Evolutionary conservation across 176 grass and related monocot species (phyloP).

Genomic region (Musa troglodytarum): DNA sequence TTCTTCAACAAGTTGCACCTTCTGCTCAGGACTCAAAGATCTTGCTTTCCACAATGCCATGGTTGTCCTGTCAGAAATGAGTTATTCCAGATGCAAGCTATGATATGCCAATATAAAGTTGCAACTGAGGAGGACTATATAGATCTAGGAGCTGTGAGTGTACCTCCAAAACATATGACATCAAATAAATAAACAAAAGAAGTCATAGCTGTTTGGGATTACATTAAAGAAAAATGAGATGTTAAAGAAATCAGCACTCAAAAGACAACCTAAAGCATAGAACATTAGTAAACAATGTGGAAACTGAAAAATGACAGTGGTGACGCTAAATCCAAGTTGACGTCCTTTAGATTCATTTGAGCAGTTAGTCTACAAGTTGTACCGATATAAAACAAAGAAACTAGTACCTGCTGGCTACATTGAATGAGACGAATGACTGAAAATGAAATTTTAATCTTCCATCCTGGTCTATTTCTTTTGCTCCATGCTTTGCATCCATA

Average conservation of each 20-base stretch:
- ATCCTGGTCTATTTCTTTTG: constrained; percentile 61
- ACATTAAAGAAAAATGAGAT: no score
- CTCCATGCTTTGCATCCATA: constrained; percentile 83
- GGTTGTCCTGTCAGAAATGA: constrained; percentile 47
- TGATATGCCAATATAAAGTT: neutral
- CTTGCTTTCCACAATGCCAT: constrained; percentile 94
- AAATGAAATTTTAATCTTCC: constrained; percentile 80
- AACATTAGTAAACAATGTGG: no score
- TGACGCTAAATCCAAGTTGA: neutral
- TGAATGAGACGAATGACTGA: constrained; percentile 91
- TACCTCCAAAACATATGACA: no score
- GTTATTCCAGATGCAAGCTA: neutral
- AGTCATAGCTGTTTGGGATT: no score
- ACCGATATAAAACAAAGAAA: neutral
- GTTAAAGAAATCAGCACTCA: no score
- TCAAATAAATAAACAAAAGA: no score
- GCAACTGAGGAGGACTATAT: neutral
- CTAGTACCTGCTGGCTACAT: constrained; percentile 60
- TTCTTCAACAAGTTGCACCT: constrained; percentile 70
- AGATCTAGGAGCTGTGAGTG: no score
- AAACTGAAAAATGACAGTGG: no score
- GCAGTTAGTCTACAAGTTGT: neutral
- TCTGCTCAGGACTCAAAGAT: constrained; percentile 59
- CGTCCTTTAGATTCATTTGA: neutral
- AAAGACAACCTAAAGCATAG: no score